Percentiles rank a stretch among this genome's conserved stretches.
Conservation (phyloP, 2,329 filamentous ascomycete species). For the Stagonosporopsis rhizophila region DNA sequence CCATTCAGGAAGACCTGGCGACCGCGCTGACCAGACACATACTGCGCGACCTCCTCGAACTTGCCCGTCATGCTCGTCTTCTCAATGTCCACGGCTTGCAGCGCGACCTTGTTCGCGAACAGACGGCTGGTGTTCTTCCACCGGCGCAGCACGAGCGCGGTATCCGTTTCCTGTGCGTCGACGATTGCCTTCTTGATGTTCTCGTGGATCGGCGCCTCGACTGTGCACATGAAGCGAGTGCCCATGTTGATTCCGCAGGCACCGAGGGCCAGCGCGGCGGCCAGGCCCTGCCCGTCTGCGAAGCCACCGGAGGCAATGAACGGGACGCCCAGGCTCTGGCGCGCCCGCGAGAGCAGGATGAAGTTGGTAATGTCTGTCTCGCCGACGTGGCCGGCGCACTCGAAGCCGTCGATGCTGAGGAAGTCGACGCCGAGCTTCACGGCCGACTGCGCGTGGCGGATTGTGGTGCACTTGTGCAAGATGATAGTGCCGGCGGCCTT, state of each 20-base stretch:
- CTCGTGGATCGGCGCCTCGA: slow-evolving; percentile 88
- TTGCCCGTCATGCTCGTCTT: slow-evolving; percentile 81
- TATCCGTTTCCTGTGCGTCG: slow-evolving; percentile 86
- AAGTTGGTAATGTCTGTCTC: slow-evolving; percentile 90
- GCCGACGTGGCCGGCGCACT: slow-evolving; percentile 91
- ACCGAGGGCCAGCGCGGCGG: slow-evolving; percentile 86
- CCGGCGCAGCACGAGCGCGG: slow-evolving; percentile 81
- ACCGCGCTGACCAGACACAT: slow-evolving; percentile 88
- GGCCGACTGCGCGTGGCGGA: slow-evolving; percentile 88
- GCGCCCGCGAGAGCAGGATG: slow-evolving; percentile 82
- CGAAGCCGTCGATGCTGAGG: slow-evolving; percentile 94
- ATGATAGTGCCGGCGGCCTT: slow-evolving; percentile 81
- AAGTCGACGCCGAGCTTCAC: slow-evolving; percentile 97
- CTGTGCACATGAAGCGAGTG: slow-evolving; percentile 95
- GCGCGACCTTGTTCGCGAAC: slow-evolving; percentile 88
- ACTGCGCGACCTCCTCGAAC: slow-evolving; percentile 86
- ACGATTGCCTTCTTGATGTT: slow-evolving; percentile 97
- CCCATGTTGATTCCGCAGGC: slow-evolving; percentile 99
- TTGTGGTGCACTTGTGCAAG: slow-evolving; percentile 97
- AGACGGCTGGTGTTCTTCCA: slow-evolving; percentile 93
- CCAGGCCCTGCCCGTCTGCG: slow-evolving; percentile 90
- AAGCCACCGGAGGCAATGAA: slow-evolving; percentile 98
- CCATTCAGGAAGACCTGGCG: slow-evolving; percentile 91
- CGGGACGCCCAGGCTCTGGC: slow-evolving; percentile 82
- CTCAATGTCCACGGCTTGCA: slow-evolving; percentile 83